These are phyloP conservation scores for Paragyromitra xinjiangensis DNA, from an alignment of 495 filamentous ascomycete species.

Conservation along the genomic window DNA sequence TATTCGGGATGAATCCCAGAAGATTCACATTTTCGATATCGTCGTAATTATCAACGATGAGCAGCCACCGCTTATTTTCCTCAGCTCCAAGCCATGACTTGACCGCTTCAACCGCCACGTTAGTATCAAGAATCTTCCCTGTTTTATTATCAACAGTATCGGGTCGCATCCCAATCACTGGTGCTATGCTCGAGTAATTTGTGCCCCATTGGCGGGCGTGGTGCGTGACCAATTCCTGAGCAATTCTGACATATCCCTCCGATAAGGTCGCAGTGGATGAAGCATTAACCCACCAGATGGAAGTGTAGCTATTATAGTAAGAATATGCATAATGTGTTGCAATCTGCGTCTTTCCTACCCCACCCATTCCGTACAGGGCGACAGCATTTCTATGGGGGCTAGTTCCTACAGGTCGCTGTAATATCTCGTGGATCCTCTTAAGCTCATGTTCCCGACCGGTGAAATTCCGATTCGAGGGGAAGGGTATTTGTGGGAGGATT, in stretches of 20 bases:
- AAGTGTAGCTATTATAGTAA: not conserved
- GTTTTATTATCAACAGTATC: not conserved
- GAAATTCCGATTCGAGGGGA: not conserved
- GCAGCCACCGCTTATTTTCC: not conserved
- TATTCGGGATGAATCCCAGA: not conserved
- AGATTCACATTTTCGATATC: conserved; percentile 3
- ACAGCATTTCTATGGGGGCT: not conserved
- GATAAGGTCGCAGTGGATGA: not conserved
- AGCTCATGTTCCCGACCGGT: not conserved
- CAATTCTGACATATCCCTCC: not conserved
- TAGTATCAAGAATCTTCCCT: not conserved
- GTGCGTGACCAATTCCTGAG: not conserved
- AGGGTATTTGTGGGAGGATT: not conserved
- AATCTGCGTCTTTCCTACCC: not conserved
- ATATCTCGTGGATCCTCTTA: not conserved
- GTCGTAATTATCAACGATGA: conserved; percentile 21
- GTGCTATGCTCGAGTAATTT: not conserved
- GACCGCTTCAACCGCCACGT: not conserved
- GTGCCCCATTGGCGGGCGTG: not conserved
- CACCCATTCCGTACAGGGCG: not conserved
- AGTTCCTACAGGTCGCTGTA: not conserved
- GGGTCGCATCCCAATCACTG: not conserved
- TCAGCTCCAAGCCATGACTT: not conserved
- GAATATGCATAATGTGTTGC: not conserved
- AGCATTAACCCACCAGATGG: not conserved